These are phyloP conservation scores for Leptomonas seymouri DNA, from an alignment of 208 protist species.

Conservation along the genomic window DNA sequence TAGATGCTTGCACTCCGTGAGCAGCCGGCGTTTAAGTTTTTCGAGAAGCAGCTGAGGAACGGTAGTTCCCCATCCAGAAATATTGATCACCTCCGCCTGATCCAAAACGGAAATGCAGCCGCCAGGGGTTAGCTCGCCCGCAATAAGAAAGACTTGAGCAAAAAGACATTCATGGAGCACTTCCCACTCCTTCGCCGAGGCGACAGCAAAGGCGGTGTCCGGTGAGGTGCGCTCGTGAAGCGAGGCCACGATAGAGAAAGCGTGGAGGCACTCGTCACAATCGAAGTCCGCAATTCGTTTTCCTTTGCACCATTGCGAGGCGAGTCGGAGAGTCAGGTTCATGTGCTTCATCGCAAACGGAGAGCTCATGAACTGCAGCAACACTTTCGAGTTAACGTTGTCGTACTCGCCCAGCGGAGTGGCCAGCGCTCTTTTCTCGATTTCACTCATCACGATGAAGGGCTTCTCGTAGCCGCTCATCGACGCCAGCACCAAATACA, in stretches of 20 bases:
- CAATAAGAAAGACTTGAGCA: slow-evolving; percentile 52
- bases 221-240: slow-evolving; percentile 17
- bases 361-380: slow-evolving; percentile 39
- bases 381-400: slow-evolving; percentile 13
- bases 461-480: slow-evolving; percentile 38
- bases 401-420: slow-evolving; percentile 18
- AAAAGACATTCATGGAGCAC: slow-evolving; percentile 57
- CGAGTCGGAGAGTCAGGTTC: slow-evolving; percentile 17
- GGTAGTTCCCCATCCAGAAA: slow-evolving; percentile 46
- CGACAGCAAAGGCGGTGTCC: slow-evolving; percentile 16
- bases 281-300: slow-evolving; percentile 31
- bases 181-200: slow-evolving; percentile 29
- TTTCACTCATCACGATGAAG: slow-evolving; percentile 57
- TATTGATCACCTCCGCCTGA: slow-evolving; percentile 54
- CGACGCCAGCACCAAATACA: slow-evolving; percentile 37
- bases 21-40: slow-evolving; percentile 46
- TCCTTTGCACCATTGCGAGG: slow-evolving; percentile 12
- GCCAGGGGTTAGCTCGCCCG: slow-evolving; percentile 29
- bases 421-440: slow-evolving; percentile 36
- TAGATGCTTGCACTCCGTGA: slow-evolving; percentile 22
- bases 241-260: slow-evolving; percentile 19
- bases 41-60: slow-evolving; percentile 46
- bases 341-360: slow-evolving; percentile 9
- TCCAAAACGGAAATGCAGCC: slow-evolving; percentile 60
- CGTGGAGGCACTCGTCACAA: slow-evolving; percentile 26